These are phyloP conservation scores for Adenanthera pavonina DNA, from an alignment of 306 rosid genomes.

Conservation along the genomic window DNA sequence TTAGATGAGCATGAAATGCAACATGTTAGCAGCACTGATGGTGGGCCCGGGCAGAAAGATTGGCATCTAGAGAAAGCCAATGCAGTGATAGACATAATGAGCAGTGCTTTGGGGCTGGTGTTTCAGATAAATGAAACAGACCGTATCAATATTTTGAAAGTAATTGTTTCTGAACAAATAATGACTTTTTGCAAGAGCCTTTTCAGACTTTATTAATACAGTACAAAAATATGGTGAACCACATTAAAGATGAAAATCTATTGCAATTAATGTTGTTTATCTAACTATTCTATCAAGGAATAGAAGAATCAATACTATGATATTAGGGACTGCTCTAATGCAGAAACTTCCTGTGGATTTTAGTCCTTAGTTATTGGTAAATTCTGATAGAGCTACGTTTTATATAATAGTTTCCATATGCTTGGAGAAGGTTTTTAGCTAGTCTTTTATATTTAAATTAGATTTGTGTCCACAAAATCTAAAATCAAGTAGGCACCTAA, in stretches of 20 bases:
- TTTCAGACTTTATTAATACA: conserved; percentile 6
- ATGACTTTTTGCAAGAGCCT: conserved; percentile 26
- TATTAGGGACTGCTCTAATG: conserved; percentile 20
- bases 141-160: conserved; percentile 92
- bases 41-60: conserved; percentile 54
- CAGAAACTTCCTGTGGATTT: not conserved
- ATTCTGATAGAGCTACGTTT: conserved; percentile 31
- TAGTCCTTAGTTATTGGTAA: conserved; percentile 6
- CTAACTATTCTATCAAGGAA: not conserved
- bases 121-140: conserved; percentile 88
- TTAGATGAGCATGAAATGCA: conserved; percentile 85
- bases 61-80: conserved; percentile 90
- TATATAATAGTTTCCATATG: conserved; percentile 3
- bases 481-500: not conserved
- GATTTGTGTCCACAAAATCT: conserved; percentile 17
- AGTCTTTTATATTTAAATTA: conserved; percentile 9
- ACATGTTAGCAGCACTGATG: conserved; percentile 53
- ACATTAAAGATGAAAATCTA: not conserved
- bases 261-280: conserved; percentile 17
- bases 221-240: conserved; percentile 18
- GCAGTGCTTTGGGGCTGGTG: conserved; percentile 84
- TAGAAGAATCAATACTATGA: conserved; percentile 20
- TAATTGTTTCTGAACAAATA: conserved; percentile 51
- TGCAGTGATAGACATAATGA: conserved; percentile 94
- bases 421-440: conserved; percentile 20